Evolutionary conservation across 2,329 filamentous ascomycete species (phyloP).

Genomic region (Didymellaceae sp.): DNA sequence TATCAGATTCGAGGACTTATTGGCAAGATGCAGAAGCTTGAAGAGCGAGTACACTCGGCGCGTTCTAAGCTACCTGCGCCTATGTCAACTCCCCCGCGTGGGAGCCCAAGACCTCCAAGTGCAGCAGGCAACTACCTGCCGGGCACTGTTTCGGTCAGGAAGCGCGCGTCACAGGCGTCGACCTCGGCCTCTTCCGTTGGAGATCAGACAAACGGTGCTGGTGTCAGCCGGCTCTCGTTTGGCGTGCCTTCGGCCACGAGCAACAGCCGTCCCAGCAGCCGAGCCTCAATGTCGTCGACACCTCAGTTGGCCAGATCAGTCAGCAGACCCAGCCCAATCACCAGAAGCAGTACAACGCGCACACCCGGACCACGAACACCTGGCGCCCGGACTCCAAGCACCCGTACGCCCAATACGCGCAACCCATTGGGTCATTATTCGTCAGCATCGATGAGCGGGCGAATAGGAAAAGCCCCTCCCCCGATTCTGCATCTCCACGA

Average conservation of each 20-base stretch:
- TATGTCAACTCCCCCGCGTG: slow-evolving; percentile 75
- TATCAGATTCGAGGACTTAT: slow-evolving; percentile 93
- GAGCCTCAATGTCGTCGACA: slow-evolving; percentile 56
- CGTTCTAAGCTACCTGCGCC: slow-evolving; percentile 90
- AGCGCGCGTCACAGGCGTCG: slow-evolving; percentile 66
- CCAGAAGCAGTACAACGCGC: slow-evolving; percentile 67
- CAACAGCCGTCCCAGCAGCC: slow-evolving; percentile 73
- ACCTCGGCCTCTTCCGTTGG: slow-evolving; percentile 45
- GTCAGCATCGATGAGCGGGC: slow-evolving; percentile 54
- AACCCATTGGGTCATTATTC: slow-evolving; percentile 68
- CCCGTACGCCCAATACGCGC: slow-evolving; percentile 60
- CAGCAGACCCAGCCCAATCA: slow-evolving; percentile 58
- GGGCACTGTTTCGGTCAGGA: slow-evolving; percentile 66
- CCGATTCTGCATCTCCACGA: slow-evolving; percentile 58
- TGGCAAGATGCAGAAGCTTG: slow-evolving; percentile 95
- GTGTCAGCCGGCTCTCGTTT: slow-evolving; percentile 58
- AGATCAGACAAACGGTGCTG: slow-evolving; percentile 33
- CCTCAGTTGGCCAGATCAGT: slow-evolving; percentile 13
- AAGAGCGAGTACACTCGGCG: slow-evolving; percentile 89
- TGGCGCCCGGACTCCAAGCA: slow-evolving; percentile 62
- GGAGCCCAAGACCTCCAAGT: slow-evolving; percentile 72
- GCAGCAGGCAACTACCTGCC: slow-evolving; percentile 58
- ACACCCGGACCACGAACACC: slow-evolving; percentile 57
- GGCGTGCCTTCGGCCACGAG: slow-evolving; percentile 47
- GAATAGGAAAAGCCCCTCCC: slow-evolving; percentile 47